These are phyloP conservation scores for Quambalaria eucalypti DNA, from an alignment of 1,284 basidiomycete species.

Conservation along the genomic window DNA sequence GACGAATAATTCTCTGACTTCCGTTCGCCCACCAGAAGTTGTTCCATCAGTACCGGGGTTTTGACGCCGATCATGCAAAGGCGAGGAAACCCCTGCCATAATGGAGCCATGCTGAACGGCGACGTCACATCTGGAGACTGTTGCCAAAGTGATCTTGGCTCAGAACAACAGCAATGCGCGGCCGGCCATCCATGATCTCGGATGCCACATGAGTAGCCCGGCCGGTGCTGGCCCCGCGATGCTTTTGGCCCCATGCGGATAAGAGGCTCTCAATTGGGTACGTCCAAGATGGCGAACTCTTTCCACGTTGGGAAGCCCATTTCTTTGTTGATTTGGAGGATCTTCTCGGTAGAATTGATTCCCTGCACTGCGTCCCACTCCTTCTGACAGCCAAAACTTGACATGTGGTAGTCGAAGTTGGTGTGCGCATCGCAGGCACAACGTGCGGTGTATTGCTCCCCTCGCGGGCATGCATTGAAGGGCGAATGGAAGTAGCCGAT, in stretches of 20 bases:
- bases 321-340: conserved; percentile 2
- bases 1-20: too few species aligned
- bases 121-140: too few species aligned
- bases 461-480: conserved; percentile 3
- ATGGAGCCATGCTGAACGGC: too few species aligned
- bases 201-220: too few species aligned
- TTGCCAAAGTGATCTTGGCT: too few species aligned
- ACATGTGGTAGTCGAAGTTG: neutral
- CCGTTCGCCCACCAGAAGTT: too few species aligned
- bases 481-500: conserved; percentile 13
- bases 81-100: too few species aligned
- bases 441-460: neutral
- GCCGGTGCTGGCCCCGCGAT: too few species aligned
- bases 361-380: conserved; percentile 1
- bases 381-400: neutral
- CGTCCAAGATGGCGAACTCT: neutral
- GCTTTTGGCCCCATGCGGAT: neutral
- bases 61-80: too few species aligned
- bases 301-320: neutral
- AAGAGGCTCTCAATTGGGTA: neutral
- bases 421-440: conserved; percentile 5
- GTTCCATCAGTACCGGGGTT: too few species aligned
- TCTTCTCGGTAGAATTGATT: conserved; percentile 4
- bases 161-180: too few species aligned
- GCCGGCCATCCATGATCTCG: too few species aligned